These are phyloP conservation scores for Macrophomina pseudophaseolina DNA, from an alignment of 2,329 filamentous ascomycete species.

Conservation along the genomic window DNA sequence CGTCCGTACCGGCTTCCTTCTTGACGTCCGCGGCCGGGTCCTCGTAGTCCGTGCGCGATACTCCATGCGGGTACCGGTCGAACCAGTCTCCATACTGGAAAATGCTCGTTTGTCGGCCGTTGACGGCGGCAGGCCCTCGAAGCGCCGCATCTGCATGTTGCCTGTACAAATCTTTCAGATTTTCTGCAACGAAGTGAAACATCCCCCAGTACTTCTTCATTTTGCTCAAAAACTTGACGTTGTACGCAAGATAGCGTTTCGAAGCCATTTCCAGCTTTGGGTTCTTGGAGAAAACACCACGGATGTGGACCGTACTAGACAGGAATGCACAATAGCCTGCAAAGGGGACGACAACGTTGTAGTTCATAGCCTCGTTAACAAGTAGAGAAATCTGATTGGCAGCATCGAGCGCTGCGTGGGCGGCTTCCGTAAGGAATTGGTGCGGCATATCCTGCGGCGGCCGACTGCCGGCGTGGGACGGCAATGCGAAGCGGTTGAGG, in stretches of 20 bases:
- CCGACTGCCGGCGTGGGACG: conserved; percentile 67
- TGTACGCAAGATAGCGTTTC: conserved; percentile 83
- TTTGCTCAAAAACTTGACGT: conserved; percentile 86
- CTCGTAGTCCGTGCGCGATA: conserved; percentile 82
- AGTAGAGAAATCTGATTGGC: conserved; percentile 86
- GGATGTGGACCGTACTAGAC: conserved; percentile 91
- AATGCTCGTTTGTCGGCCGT: conserved; percentile 53
- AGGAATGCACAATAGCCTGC: conserved; percentile 94
- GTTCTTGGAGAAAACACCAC: conserved; percentile 88
- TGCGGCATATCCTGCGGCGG: conserved; percentile 74
- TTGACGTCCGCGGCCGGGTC: conserved; percentile 71
- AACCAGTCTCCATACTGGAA: conserved; percentile 99
- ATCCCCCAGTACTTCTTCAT: conserved; percentile 99
- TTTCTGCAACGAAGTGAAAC: conserved; percentile 96
- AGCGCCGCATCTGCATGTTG: conserved; percentile 81
- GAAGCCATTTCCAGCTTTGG: conserved; percentile 74
- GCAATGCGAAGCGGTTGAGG: conserved; percentile 84
- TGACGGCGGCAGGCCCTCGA: conserved; percentile 60
- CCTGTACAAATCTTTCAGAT: conserved; percentile 85
- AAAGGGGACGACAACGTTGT: conserved; percentile 87
- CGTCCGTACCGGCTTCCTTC: conserved; percentile 82
- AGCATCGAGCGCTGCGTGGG: conserved; percentile 77
- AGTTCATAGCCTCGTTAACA: conserved; percentile 77
- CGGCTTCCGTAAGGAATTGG: conserved; percentile 76
- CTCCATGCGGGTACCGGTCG: conserved; percentile 88